Percentiles rank a stretch among this genome's conserved stretches.
Evolutionary conservation across 768 basidiomycete genomes (phyloP).

Genomic region (Rubroboletus pulcherrimus): DNA sequence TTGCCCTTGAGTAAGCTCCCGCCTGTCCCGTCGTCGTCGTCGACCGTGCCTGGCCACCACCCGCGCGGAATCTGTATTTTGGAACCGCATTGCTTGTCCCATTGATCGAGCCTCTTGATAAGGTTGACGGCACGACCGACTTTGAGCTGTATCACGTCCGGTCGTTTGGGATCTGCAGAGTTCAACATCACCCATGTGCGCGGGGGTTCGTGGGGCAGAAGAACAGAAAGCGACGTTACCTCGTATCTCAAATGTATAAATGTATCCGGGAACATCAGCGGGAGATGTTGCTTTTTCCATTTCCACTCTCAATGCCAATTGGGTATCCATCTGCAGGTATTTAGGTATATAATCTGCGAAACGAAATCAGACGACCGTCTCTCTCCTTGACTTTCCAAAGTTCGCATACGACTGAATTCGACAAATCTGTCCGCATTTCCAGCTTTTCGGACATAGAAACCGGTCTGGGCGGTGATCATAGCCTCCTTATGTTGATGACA

Average conservation of each 20-base stretch:
- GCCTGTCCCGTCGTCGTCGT: constrained; percentile 34
- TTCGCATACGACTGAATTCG: constrained; percentile 49
- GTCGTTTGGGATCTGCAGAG: constrained; percentile 29
- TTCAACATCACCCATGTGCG: constrained; percentile 5
- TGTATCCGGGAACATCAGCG: constrained; percentile 69
- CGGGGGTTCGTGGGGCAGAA: neutral
- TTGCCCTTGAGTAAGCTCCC: constrained; percentile 61
- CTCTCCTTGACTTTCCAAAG: neutral
- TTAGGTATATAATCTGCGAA: constrained; percentile 63
- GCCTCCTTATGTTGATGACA: constrained; percentile 65
- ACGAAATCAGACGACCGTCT: constrained; percentile 6
- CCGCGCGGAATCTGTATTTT: constrained; percentile 72
- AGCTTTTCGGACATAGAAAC: constrained; percentile 53
- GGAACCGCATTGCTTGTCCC: constrained; percentile 78
- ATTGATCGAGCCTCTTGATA: constrained; percentile 68
- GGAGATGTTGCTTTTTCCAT: constrained; percentile 52
- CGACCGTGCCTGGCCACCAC: constrained; percentile 62
- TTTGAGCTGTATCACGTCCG: constrained; percentile 59
- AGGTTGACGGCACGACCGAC: constrained; percentile 77
- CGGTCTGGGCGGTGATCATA: constrained; percentile 43
- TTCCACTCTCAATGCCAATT: constrained; percentile 49
- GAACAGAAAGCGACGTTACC: constrained; percentile 38
- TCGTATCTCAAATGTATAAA: constrained; percentile 78
- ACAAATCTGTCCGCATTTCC: constrained; percentile 43
- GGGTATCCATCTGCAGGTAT: constrained; percentile 60